Base-by-base conservation (phyloP, 352 stramenopile species). In the Phytophthora kernoviae region DNA sequence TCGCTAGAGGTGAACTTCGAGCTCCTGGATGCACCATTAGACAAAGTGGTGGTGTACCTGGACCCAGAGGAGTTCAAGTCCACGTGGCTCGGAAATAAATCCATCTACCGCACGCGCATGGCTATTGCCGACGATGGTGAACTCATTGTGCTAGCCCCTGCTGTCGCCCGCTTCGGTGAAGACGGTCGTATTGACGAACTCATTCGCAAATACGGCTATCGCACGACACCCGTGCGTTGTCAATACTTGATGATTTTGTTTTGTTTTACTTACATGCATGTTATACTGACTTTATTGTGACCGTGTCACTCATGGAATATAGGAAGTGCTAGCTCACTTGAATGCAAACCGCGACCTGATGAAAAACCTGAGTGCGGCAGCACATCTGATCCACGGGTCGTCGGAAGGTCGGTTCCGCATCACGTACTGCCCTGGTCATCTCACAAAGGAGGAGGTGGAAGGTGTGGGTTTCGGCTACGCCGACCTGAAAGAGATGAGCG, bases 81-180 rank as follows among this genome's bases (percentile, higher is more conserved):
- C 6, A 99, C 96, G 10, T 99, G 97, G 97, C 73, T 99, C 12
- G 97, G 96, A 7, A 99, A 99, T 80, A 99, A 99, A 70, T 91
- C 91, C 30, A 98, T 99, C 61, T 99, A 99, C 65, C 78, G 97
- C 42, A 99, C 97, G 44, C 81, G 97, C 39, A 98, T 99, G 97
- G 93, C 93, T 17, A 98, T 99, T 60, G 96, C 90, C 4, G 94
- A 99, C 54, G 88, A 84, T 30, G 97, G 96, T 0, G 91, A 98
- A 49, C 73, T 99, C 0, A 84, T 99, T 30, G 90, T 99, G 14
- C 69, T 99, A 20, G 97, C 94, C 12, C 97, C 97, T 1, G 96
- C 90, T 15, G 92, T 99, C 2, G 73, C 87, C 27, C 85, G 81
- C 6, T 99, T 99, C 71, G 97, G 97, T 17, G 97, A 99, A 56